Base-by-base conservation (phyloP, 83 land plant genomes). In the Thuja plicata region DNA sequence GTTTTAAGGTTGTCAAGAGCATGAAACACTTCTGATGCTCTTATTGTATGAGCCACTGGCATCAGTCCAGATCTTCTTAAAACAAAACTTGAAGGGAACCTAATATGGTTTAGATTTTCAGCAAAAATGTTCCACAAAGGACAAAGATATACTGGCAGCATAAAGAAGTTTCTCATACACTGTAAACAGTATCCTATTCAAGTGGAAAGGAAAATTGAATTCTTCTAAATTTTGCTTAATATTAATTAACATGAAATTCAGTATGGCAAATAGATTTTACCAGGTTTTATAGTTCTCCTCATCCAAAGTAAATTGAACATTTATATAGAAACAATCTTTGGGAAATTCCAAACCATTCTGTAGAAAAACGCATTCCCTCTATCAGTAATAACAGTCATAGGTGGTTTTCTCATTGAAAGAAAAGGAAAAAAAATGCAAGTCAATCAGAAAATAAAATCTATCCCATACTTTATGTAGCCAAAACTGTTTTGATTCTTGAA, bases 281-380 rank as follows among this genome's bases (percentile, higher is more conserved):
- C 74, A 86, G 45, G 13, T 8, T 57, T 60, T 60, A 57, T 54
- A 40, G 37, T 35, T 86, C 45, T 86, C 73, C 10, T 60, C 87
- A 35, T 86, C 71, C 5, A 1, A 86, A 86, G 45, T 86, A 60
- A 50, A 86, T 86, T 86, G 46, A 86, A 86, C 74, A 19, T 86
- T 86, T 30, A 86, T 54, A 57, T 86, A 86, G 73, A 50, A 86
- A 86, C 87, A 86, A 60, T 54, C 87, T 38, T 86, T 55, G 43
- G 87, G 37, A 24, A 37, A 38, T 55, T 60, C 46, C 45, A 86
- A 86, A 55, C 87, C 87, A 40, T 86, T 52, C 87, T 86, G 46
- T 5, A 38, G 45, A 84, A 84, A 60, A 86, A 57, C 19, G 17
- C 6, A 52, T 7, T 15, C 19, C 40, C 11, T 32, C 50, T 52